Percentiles rank a stretch among this genome's conserved stretches.
Evolutionary conservation across 352 stramenopile species (phyloP).

Genomic region (Thraustochytrium sp.): DNA sequence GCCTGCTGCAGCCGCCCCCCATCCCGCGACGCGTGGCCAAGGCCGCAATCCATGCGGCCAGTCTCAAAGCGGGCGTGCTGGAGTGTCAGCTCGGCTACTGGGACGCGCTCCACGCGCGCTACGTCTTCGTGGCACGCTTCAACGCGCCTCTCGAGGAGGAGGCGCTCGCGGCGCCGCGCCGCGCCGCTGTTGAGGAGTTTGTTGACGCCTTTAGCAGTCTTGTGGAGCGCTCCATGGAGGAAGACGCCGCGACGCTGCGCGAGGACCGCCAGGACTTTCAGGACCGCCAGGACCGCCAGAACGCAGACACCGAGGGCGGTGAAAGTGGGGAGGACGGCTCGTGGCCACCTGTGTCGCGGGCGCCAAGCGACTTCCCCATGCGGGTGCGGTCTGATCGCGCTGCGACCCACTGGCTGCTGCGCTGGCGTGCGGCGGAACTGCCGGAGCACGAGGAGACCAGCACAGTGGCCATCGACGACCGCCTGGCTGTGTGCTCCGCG

Average conservation of each 20-base stretch:
- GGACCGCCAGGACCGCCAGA: no score
- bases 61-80: not conserved
- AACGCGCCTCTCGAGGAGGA: constrained; percentile 22
- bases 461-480: not conserved
- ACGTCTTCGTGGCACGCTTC: not conserved
- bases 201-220: constrained; percentile 31
- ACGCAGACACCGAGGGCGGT: no score
- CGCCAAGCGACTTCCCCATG: not conserved
- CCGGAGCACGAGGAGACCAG: not conserved
- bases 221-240: constrained; percentile 30
- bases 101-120: not conserved
- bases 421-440: not conserved
- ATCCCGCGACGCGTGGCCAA: constrained; percentile 1
- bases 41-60: constrained; percentile 3
- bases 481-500: constrained; percentile 37
- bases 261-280: no score
- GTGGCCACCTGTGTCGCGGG: no score
- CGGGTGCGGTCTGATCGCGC: not conserved
- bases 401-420: not conserved
- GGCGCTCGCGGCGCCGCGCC: not conserved
- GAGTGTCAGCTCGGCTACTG: constrained; percentile 43
- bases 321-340: no score
- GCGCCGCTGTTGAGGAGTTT: constrained; percentile 30
- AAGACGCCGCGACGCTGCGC: not conserved
- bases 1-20: not conserved